These are phyloP conservation scores for Xanthoceras sorbifolium DNA, from an alignment of 345 rosid species.

Conservation along the genomic window DNA sequence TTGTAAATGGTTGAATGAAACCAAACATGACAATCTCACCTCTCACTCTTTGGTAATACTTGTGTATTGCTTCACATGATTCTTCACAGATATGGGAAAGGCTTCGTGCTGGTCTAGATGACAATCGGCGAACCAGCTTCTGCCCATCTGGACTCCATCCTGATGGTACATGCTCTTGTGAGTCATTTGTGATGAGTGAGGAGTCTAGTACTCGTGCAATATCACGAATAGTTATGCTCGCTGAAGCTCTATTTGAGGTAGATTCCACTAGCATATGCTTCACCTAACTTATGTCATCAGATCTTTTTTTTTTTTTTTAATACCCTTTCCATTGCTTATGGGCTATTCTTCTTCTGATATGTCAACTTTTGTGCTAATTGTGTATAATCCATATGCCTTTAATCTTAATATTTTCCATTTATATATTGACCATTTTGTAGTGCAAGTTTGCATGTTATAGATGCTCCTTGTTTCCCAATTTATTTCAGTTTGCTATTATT, in stretches of 20 bases:
- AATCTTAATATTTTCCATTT: neutral
- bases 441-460: neutral
- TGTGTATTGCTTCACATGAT: slow-evolving; percentile 10
- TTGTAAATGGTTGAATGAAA: neutral
- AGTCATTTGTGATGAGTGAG: slow-evolving; percentile 43
- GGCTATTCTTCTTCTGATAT: neutral
- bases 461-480: neutral
- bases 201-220: slow-evolving; percentile 57
- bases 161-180: slow-evolving; percentile 67
- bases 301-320: neutral
- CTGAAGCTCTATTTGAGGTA: slow-evolving; percentile 87
- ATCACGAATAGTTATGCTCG: slow-evolving; percentile 77
- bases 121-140: slow-evolving; percentile 32
- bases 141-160: slow-evolving; percentile 73
- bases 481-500: neutral
- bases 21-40: neutral
- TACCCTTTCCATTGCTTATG: neutral
- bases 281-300: neutral
- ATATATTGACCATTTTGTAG: neutral
- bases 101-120: slow-evolving; percentile 50
- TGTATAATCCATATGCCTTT: neutral
- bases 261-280: slow-evolving; percentile 1
- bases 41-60: neutral
- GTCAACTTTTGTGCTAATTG: neutral
- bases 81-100: slow-evolving; percentile 63